Base-by-base conservation (phyloP, 805 yeast species). In the Wickerhamiella alocasiicola region DNA sequence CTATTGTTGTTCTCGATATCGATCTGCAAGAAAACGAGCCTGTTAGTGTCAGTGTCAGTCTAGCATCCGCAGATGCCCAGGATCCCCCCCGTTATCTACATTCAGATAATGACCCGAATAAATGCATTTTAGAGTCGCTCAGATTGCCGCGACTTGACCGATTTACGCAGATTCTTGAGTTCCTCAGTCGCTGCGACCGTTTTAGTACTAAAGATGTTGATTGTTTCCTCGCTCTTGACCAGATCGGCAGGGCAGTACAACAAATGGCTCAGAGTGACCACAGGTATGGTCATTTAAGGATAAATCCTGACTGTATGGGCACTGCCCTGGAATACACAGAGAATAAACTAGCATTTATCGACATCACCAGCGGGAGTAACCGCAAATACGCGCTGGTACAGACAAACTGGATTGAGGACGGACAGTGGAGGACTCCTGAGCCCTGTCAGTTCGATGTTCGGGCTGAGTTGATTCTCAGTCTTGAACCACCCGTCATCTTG, bases 1-100 rank as follows among this genome's bases (percentile, higher is more conserved):
- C 62, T 9, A 60, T 61, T 26, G 55, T 61, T 9, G 57, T 62
- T 12, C 48, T 62, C 1, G 67, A 62, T 42, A 49, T 56, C 4
- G 55, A 52, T 31, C 45, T 52, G 30, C 45, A 44, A 7, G 35
- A 44, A 11, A 49, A 53, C 17, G 18, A 24, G 7, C 55, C 55
- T n/a, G 36, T 44, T 21, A 41, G 45, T 24, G 56, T 59, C 16
- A 39, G 48, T 19, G 48, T 57, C 6, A 52, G 59, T 17, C 45
- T 57, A 25, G 58, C 57, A 5, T 32, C 36, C 13, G 20, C 13
- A 17, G 20, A 32, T 32, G 42, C 59, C n/a, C 42, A 44, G 4
- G 34, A 46, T 5, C 36, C 45, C 3, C 46, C 52, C 1, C 33
- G 39, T 3, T 54, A 57, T 11, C 48, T 55, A 47, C 45, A 56